Conservation (phyloP, 2,329 filamentous ascomycete species). For the Phialocephala sp. region DNA sequence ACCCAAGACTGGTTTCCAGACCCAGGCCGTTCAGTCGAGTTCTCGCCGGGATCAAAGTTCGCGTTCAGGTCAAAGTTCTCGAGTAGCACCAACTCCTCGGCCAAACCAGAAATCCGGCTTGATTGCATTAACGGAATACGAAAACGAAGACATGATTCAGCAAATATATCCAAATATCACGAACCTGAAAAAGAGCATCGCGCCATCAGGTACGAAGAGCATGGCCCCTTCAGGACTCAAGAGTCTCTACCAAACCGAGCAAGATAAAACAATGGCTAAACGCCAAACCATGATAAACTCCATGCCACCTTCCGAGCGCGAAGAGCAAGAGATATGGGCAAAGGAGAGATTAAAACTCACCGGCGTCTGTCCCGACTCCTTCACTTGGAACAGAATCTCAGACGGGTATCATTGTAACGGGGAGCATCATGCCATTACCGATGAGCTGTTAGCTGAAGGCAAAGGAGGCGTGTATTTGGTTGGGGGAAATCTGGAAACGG, state of each 20-base stretch:
- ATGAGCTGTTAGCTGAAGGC: constrained; percentile 32
- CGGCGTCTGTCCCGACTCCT: constrained; percentile 24
- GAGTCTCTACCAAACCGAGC: constrained; percentile 6
- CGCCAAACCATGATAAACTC: constrained; percentile 24
- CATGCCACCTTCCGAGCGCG: constrained; percentile 23
- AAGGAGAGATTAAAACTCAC: constrained; percentile 13
- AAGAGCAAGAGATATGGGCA: constrained; percentile 33
- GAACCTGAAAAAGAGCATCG: not conserved
- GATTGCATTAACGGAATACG: constrained; percentile 2
- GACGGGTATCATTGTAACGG: constrained; percentile 33
- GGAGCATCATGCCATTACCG: constrained; percentile 27
- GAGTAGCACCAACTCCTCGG: not conserved
- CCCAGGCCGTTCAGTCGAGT: no score
- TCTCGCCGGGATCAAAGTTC: no score
- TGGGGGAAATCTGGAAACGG: not conserved
- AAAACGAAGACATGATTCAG: not conserved
- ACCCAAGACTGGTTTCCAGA: no score
- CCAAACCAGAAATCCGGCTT: not conserved
- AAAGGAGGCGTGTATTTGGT: constrained; percentile 28
- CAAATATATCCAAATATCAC: not conserved
- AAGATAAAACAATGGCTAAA: constrained; percentile 26
- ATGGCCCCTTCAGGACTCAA: constrained; percentile 14
- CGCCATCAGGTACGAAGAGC: constrained; percentile 12
- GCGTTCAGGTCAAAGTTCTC: no score
- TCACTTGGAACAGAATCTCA: constrained; percentile 23